These are phyloP conservation scores for Astrothelium subdiscretum DNA, from an alignment of 495 filamentous ascomycete genomes.

Conservation along the genomic window DNA sequence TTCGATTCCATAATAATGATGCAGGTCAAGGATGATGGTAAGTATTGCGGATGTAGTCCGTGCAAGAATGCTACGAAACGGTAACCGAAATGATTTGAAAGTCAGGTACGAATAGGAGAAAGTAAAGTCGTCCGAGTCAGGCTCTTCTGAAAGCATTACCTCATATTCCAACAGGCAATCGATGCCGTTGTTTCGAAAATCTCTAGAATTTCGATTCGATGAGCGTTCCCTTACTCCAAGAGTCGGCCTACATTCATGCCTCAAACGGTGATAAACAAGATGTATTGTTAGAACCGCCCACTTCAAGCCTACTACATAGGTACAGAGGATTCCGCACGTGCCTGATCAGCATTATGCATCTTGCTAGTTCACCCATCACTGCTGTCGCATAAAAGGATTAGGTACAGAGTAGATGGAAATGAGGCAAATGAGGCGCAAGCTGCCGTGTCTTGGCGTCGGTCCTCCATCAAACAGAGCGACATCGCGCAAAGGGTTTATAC, in stretches of 20 bases:
- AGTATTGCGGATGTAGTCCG: background rate
- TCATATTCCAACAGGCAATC: background rate
- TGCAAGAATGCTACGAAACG: background rate
- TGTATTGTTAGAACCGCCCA: background rate
- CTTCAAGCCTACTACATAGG: background rate
- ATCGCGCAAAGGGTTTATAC: background rate
- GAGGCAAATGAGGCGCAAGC: too few species aligned
- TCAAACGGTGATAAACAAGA: too few species aligned
- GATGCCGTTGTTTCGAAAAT: background rate
- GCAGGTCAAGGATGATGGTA: background rate
- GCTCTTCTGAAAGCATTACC: background rate
- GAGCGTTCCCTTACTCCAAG: background rate
- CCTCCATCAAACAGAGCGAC: background rate
- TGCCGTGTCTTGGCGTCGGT: background rate
- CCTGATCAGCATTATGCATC: background rate
- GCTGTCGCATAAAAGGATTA: background rate
- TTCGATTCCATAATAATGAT: background rate
- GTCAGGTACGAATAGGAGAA: too few species aligned
- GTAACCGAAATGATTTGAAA: background rate
- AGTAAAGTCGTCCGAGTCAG: background rate
- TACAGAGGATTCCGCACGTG: background rate
- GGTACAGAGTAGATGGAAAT: too few species aligned
- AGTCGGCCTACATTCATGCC: background rate
- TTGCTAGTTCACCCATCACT: background rate
- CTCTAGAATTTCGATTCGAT: background rate